A percentile compares a stretch with the other conserved stretches of the same genome.
These are phyloP conservation scores for Coniella vitis DNA, from an alignment of 2,329 filamentous ascomycete species.

Conservation along the genomic window DNA sequence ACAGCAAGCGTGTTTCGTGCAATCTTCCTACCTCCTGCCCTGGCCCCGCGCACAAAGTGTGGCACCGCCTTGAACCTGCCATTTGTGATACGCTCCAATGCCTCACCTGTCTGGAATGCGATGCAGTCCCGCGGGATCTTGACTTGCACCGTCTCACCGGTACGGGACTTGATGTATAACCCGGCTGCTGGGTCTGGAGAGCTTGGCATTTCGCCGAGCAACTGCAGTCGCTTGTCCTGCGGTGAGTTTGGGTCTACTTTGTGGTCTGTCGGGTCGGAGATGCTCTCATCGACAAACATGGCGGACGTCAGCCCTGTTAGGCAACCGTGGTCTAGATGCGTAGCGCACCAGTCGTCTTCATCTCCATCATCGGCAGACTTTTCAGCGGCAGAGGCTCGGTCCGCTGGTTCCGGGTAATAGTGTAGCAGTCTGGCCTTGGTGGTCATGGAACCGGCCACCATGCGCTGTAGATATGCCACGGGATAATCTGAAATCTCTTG, in stretches of 20 bases:
- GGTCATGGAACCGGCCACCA: constrained; percentile 77
- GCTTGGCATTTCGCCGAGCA: constrained; percentile 61
- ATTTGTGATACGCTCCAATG: constrained; percentile 82
- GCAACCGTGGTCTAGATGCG: constrained; percentile 85
- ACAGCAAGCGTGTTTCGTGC: constrained; percentile 88
- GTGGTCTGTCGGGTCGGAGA: constrained; percentile 24
- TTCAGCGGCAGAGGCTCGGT: constrained; percentile 22
- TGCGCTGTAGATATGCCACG: constrained; percentile 72
- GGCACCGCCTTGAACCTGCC: constrained; percentile 91
- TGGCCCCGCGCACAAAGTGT: constrained; percentile 82
- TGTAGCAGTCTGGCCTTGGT: constrained; percentile 90
- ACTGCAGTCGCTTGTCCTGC: constrained; percentile 27
- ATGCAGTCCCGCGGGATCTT: constrained; percentile 86
- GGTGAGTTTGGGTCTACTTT: constrained; percentile 30
- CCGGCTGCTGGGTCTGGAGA: constrained; percentile 82
- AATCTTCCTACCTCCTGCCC: constrained; percentile 40
- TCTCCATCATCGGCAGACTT: constrained; percentile 35
- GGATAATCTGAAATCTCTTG: constrained; percentile 72
- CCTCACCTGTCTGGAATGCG: constrained; percentile 92
- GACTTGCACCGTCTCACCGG: constrained; percentile 79
- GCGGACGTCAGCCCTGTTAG: constrained; percentile 89
- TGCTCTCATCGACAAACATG: constrained; percentile 85
- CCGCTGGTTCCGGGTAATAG: constrained; percentile 67
- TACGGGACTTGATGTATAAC: constrained; percentile 87
- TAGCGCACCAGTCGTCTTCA: constrained; percentile 92